Base-by-base conservation (phyloP, 441 rosid genomes). In the Eruca vesicaria region DNA sequence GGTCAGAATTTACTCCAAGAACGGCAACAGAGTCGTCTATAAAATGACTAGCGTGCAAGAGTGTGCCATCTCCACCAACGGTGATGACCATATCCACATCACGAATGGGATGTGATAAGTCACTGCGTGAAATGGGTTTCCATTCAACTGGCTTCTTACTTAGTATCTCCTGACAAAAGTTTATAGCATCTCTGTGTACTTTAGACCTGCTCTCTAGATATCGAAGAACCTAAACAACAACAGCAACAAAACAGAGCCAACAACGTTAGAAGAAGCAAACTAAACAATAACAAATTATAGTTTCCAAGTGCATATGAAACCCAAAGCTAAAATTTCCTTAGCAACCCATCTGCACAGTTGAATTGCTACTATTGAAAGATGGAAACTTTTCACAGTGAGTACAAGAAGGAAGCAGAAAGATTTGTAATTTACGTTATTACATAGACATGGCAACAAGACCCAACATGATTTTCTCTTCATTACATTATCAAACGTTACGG, bases 41-140 rank as follows among this genome's bases (percentile, higher is more conserved):
- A 63, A 88, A 90, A 85, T 95, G 99, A 73, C 98, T 88, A 50
- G 99, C 97, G 72, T 89, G 97, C 87, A 95, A 82, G 45, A 95
- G 96, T 5, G 99, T 93, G 56, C 99, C 99, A 64, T 95, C 98
- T 36, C 99, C 98, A 66, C 99, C 97, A 11, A 95, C 77, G 2
- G 98, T 91, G 63, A 95, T 85, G 57, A 95, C 98, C 80, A 95
- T 81, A 80, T 95, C 98, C 56, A 88, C 90, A 69, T 90, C 79
- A 73, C 67, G 79, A 63, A 95, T 83, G 12, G 89, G 88, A 64
- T 71, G 74, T 1, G 83, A 82, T 70, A 91, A 71, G 53, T 84
- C 78, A 7, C 83, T 84, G 21, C 97, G 91, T 3, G 86, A 72
- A 68, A 89, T 48, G 11, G 89, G 82, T 64, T 85, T 81, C 96